A percentile compares a stretch with the other conserved stretches of the same genome.
Conservation (phyloP, 768 basidiomycete species). For the Podaxis rugospora region DNA sequence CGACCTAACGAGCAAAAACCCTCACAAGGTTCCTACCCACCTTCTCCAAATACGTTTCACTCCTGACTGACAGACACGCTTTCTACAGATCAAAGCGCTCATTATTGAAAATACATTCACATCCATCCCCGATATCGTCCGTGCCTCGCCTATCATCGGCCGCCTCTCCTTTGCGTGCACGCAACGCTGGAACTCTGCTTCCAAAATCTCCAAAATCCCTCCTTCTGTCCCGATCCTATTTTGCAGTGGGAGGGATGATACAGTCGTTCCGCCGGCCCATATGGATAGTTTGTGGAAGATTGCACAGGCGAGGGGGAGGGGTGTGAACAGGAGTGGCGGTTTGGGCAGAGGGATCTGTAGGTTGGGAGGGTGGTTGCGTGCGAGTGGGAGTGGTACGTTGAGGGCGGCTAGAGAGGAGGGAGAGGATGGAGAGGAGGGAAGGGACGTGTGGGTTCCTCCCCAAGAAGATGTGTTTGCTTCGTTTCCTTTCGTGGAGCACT, state of each 20-base stretch:
- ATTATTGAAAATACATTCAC: slow-evolving; percentile 90
- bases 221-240: slow-evolving; percentile 62
- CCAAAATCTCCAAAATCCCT: slow-evolving; percentile 54
- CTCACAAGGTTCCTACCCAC: slow-evolving; percentile 38
- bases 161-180: slow-evolving; percentile 69
- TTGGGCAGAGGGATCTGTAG: neutral
- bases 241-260: slow-evolving; percentile 28
- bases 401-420: neutral
- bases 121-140: slow-evolving; percentile 70
- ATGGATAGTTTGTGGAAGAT: slow-evolving; percentile 12
- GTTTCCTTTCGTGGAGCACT: slow-evolving; percentile 6
- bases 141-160: slow-evolving; percentile 58
- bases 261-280: slow-evolving; percentile 6
- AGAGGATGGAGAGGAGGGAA: neutral
- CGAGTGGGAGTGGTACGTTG: neutral
- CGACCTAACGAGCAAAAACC: slow-evolving; percentile 71
- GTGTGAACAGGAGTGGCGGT: neutral
- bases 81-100: slow-evolving; percentile 54
- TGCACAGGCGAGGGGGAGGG: neutral
- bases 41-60: neutral
- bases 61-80: too few species aligned
- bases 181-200: slow-evolving; percentile 76
- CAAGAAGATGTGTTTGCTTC: slow-evolving; percentile 5
- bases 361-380: neutral
- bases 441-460: neutral